Conservation (phyloP, 371 early-diverging fungal genomes). For the Syncephalis fuscata region DNA sequence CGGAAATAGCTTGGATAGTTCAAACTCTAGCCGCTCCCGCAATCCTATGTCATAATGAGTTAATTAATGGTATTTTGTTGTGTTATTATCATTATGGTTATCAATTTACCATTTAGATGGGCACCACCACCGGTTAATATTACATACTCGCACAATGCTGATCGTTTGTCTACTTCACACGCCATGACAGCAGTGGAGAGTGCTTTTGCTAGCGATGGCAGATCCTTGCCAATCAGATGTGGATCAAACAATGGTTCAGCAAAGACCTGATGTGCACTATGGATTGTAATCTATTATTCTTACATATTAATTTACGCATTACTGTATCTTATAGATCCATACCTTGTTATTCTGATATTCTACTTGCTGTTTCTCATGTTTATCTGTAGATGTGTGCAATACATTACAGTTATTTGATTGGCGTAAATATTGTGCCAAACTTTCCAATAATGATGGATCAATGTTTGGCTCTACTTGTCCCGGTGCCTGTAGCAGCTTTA, state of each 20-base stretch:
- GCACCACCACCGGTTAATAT: constrained; percentile 49
- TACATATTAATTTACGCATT: background rate
- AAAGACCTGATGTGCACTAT: constrained; percentile 32
- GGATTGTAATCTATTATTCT: constrained; percentile 28
- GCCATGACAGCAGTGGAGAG: constrained; percentile 39
- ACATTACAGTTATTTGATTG: constrained; percentile 3
- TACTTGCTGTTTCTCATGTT: too few relatives aligned
- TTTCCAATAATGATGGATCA: too few relatives aligned
- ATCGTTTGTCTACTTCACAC: constrained; percentile 63
- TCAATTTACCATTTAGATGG: constrained; percentile 6
- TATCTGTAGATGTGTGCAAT: background rate
- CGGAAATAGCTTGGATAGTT: constrained; percentile 29
- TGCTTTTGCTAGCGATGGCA: constrained; percentile 33
- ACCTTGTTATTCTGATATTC: too few relatives aligned
- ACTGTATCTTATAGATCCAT: background rate
- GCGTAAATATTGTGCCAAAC: background rate
- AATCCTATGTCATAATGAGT: constrained; percentile 22
- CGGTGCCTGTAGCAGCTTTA: constrained; percentile 23
- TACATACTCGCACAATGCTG: constrained; percentile 65
- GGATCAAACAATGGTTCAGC: constrained; percentile 50
- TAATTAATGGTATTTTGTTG: too few relatives aligned
- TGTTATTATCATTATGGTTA: background rate
- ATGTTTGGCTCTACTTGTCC: too few relatives aligned
- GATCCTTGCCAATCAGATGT: constrained; percentile 19
- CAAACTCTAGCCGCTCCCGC: constrained; percentile 38